Base-by-base conservation (phyloP, 2,329 filamentous ascomycete genomes). In the Raffaelea albimanens region DNA sequence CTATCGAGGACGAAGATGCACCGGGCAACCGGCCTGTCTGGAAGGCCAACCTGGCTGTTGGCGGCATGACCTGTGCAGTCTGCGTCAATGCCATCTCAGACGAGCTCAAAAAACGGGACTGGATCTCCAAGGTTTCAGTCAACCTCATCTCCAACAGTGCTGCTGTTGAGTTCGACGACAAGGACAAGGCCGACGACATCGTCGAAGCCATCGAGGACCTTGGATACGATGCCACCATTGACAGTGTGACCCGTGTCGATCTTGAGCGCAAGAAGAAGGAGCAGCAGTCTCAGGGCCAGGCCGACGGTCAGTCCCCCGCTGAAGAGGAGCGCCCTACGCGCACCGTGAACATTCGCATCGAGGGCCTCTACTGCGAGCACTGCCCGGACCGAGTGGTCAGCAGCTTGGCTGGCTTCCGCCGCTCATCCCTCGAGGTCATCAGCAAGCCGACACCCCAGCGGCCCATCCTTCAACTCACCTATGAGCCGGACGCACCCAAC, bases 321-420 rank as follows among this genome's bases (percentile, higher is more conserved):
- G 43, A 36, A 36, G 19, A 34, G 22, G 43, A 29, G 2, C 25
- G 20, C 61, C 70, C 9, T 7, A 38, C 34, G 44, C 69, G 85
- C 42, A 79, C 77, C 1, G 72, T 87, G 2, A 75, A 82, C 47
- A 78, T 90, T 48, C 65, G 64, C 36, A 69, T 91, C 43, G 74
- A 84, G 44, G 86, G 86, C 43, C 82, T 90, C 66, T 87, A 85
- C 62, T 90, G 86, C 63, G 70, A 75, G 14, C 79, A 85, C 57
- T 90, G 85, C 55, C 82, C 84, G 1, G 67, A 70, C 4, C 70
- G 77, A 23, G 73, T 87, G 25, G 60, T 67, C 18, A 68, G 67
- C 33, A 75, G 70, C 3, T 62, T 88, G 14, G 66, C 66, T 5
- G 68, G 72, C 2, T 78, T 83, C 54, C 67, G 68, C 9, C 66